Evolutionary conservation across 176 grass and related monocot species (phyloP), one percentile per base, ranked within the genome.

Genomic region (Pontederia crassipes): DNA sequence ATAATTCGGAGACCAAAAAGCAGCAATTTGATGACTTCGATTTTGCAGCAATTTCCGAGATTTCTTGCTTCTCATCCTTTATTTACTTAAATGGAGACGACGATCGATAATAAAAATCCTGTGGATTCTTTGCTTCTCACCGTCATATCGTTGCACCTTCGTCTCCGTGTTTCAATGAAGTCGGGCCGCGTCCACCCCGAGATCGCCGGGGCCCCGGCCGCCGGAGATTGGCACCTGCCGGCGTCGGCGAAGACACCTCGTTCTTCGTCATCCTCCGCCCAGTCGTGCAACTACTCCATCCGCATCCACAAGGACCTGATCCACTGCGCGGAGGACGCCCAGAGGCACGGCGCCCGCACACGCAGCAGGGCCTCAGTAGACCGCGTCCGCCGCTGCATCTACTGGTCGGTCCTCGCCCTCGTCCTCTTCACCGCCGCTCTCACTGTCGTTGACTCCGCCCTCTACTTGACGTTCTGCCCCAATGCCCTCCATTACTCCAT

Each of bases 291-390:
- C 50, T 90, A 85, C 76, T 69, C 85, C 12, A 57, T 85, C 27
- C 79, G 82, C 63, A 73, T 85, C 51, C 79, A 78, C 64, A 82
- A 81, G 77, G 93, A 98, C 70, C 86, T 81, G 66, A 71, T 88
- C 18, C 88, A 82, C 62, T 78, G 82, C 47, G 78, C 79, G 0
- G 78, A 91, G 81, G 88, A 91, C 69, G 76, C 74, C 15, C 56
- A 66, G 55, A 78, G 88, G 61, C 60, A 70, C 55, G 62, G 83
- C 70, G 65, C 71, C 51, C 83, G 91, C 62, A 75, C 72, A 32
- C 72, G 75, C 60, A 76, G 71, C 54, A 71, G 59, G 58, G 73
- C 52, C 15, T 68, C 62, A 46, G 45, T 35, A 9, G 9, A n/a
- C 63, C 54, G 55, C 8, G 17, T 73, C 58, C 52, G 65, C 70